These are phyloP conservation scores for Kluyveromyces marxianus DNA, from an alignment of 1,139 yeast species.

Conservation along the genomic window DNA sequence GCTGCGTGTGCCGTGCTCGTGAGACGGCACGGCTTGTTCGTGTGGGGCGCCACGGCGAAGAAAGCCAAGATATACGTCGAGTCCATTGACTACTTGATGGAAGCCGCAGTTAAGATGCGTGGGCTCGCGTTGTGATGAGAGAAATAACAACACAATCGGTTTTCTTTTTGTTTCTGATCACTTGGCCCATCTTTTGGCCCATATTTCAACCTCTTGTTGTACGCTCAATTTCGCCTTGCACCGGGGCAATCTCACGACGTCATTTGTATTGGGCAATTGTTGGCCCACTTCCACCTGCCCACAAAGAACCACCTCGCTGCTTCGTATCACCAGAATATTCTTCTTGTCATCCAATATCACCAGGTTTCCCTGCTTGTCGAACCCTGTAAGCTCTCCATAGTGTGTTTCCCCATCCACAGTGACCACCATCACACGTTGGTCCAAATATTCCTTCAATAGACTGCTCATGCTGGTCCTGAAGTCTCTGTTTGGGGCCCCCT, in stretches of 20 bases:
- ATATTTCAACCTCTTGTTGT: conserved; percentile 25
- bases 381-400: conserved; percentile 67
- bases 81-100: conserved; percentile 84
- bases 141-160: not conserved
- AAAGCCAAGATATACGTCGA: conserved; percentile 90
- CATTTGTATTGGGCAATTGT: not conserved
- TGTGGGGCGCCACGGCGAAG: conserved; percentile 92
- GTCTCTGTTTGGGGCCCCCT: not conserved
- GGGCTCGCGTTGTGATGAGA: conserved; percentile 26
- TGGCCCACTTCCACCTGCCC: conserved; percentile 51
- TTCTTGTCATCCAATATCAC: conserved; percentile 56
- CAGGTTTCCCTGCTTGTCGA: conserved; percentile 72
- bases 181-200: conserved; percentile 21
- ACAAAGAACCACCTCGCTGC: conserved; percentile 72
- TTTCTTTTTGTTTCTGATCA: not conserved
- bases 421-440: conserved; percentile 54
- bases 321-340: conserved; percentile 61
- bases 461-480: conserved; percentile 22
- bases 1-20: conserved; percentile 80
- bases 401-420: conserved; percentile 79
- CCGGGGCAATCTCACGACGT: conserved; percentile 29
- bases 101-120: conserved; percentile 76
- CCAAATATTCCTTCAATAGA: conserved; percentile 26
- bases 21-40: conserved; percentile 88
- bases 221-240: conserved; percentile 34